A percentile compares a stretch with the other conserved stretches of the same genome.
phyloP scores from a whole-genome alignment of 1,284 basidiomycete species.

The Naganishia sp. region DNA sequence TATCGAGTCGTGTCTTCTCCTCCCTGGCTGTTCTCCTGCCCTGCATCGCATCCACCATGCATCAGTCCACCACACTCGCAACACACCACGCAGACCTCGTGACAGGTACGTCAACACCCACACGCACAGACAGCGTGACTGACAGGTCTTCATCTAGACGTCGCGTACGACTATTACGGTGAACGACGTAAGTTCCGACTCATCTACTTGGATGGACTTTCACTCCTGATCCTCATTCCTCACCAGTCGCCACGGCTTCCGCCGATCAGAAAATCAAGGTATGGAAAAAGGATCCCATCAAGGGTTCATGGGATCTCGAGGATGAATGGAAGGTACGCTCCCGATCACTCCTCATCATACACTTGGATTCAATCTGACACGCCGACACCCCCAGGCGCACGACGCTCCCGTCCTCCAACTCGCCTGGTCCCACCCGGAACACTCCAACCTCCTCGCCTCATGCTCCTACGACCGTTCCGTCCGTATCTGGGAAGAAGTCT shows the following conservation, averaged over 20 bases:
- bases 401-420: slow-evolving; percentile 79
- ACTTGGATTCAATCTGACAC: background rate
- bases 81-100: slow-evolving; percentile 53
- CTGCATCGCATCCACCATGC: slow-evolving; percentile 39
- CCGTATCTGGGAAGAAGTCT: slow-evolving; percentile 79
- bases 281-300: slow-evolving; percentile 70
- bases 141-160: slow-evolving; percentile 60
- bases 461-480: slow-evolving; percentile 84
- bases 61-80: slow-evolving; percentile 51
- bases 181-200: slow-evolving; percentile 58
- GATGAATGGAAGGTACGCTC: slow-evolving; percentile 80
- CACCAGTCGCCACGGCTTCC: slow-evolving; percentile 50
- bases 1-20: background rate
- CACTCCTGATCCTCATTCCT: slow-evolving; percentile 53
- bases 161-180: slow-evolving; percentile 86
- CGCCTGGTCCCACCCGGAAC: slow-evolving; percentile 87
- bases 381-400: slow-evolving; percentile 66
- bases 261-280: slow-evolving; percentile 70
- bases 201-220: slow-evolving; percentile 56
- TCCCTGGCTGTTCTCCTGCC: background rate
- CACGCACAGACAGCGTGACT: background rate
- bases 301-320: slow-evolving; percentile 70
- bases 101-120: slow-evolving; percentile 44
- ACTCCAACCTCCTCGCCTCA: slow-evolving; percentile 78
- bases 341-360: background rate